Base-by-base conservation (phyloP, 23 red algal genomes). In the Agarophyton chilense region DNA sequence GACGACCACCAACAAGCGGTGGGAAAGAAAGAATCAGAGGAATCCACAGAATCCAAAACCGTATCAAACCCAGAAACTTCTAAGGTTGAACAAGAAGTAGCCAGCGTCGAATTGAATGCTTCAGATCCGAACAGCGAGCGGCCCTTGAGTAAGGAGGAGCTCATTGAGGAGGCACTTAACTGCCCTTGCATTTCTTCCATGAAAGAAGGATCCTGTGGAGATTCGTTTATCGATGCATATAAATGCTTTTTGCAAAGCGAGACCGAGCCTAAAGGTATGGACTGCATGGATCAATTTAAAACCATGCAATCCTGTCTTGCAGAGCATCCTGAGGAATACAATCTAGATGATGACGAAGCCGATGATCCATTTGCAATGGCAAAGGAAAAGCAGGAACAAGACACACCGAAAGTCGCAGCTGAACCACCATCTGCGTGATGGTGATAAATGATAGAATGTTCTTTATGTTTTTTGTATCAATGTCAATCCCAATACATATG, bases 171-270 rank as follows among this genome's bases (percentile, higher is more conserved):
- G 74, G 91, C 91, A 9, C 67, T 94, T 5, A 78, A 88, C 51
- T 99, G 97, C 91, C 97, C 97, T 33, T 99, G 97, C 72, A 92
- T 99, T 74, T 89, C 92, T 42, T 63, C 83, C 18, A 95, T 99
- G 97, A 89, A 89, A 40, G 81, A 94, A 22, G 97, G 97, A 33
- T 78, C 97, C n/a, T 99, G 97, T 63, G 97, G 97, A 34, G 93
- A 83, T 43, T 65, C 74, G 18, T 99, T 99, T 78, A 80, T 96
- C 36, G 77, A 90, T 12, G 97, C 97, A 24, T 99, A 99, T 82
- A 93, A 93, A 31, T 99, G 97, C 76, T 99, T 99, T 73, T 80
- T 99, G 50, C 93, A 99, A 82, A 96, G 93, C 86, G 97, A 99
- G 52, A 89, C 89, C 0, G 93, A 96, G 38, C 97, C 97, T 18